phyloP scores from a whole-genome alignment of 768 basidiomycete genomes.

The Leccinum rimulosum region DNA sequence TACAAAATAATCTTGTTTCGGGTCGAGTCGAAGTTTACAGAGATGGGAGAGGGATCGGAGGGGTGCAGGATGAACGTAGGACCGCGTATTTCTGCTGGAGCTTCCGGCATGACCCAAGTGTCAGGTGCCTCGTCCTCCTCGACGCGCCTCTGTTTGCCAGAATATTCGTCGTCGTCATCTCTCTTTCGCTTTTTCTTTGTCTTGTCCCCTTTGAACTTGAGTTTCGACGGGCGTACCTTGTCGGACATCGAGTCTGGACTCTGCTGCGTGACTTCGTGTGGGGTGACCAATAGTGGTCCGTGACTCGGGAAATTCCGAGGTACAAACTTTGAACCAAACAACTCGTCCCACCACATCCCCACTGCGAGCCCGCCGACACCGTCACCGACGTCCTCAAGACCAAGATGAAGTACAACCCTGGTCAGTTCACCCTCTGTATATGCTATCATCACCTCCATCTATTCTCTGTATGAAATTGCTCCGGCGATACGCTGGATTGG shows the following conservation, averaged over 20 bases:
- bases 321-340: conserved; percentile 39
- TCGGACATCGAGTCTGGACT: conserved; percentile 31
- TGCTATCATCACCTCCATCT: conserved; percentile 16
- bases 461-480: conserved; percentile 25
- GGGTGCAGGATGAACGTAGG: conserved; percentile 87
- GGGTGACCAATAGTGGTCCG: no score
- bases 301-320: conserved; percentile 24
- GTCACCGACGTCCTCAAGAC: conserved; percentile 62
- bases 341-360: conserved; percentile 19
- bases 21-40: conserved; percentile 75
- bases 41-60: conserved; percentile 74
- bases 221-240: conserved; percentile 67
- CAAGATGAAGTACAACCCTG: conserved; percentile 80
- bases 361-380: conserved; percentile 38
- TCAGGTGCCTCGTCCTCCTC: conserved; percentile 68
- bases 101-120: conserved; percentile 77
- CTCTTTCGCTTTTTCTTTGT: conserved; percentile 78
- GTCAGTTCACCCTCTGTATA: conserved; percentile 47
- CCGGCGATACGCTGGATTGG: conserved; percentile 54
- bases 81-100: conserved; percentile 72
- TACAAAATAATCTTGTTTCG: conserved; percentile 69
- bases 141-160: conserved; percentile 44
- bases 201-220: conserved; percentile 90
- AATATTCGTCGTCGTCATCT: conserved; percentile 45
- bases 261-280: not conserved